These are phyloP conservation scores for Penicillium dipodomyicola DNA, from an alignment of 495 filamentous ascomycete genomes.

Conservation along the genomic window DNA sequence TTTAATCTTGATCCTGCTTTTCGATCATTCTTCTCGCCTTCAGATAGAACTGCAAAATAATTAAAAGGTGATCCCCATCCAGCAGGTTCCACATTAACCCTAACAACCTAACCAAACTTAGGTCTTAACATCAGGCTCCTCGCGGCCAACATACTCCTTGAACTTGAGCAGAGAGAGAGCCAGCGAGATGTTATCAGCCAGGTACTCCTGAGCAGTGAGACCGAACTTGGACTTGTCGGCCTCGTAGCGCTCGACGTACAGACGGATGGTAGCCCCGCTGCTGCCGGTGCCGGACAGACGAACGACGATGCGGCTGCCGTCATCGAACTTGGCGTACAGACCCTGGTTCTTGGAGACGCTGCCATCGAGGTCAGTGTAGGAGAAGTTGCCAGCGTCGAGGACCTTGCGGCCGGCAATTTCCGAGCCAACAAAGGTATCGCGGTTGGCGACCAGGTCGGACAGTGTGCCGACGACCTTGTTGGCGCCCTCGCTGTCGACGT, in stretches of 20 bases:
- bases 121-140: conserved; percentile 93
- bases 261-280: conserved; percentile 89
- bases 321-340: conserved; percentile 90
- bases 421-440: conserved; percentile 77
- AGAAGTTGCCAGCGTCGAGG: conserved; percentile 87
- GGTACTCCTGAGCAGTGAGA: conserved; percentile 86
- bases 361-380: conserved; percentile 94
- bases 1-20: conserved; percentile 15
- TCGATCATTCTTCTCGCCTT: conserved; percentile 18
- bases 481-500: conserved; percentile 85
- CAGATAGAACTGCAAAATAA: conserved; percentile 11
- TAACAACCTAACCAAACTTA: conserved; percentile 40
- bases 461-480: conserved; percentile 81
- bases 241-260: conserved; percentile 94
- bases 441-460: conserved; percentile 62
- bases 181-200: conserved; percentile 81
- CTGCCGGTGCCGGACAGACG: conserved; percentile 91
- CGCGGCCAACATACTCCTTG: conserved; percentile 83
- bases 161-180: conserved; percentile 82
- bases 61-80: conserved; percentile 31
- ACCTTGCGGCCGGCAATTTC: conserved; percentile 80
- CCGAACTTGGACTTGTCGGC: conserved; percentile 69
- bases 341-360: conserved; percentile 95
- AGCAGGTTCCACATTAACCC: conserved; percentile 25
- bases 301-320: conserved; percentile 91